phyloP scores from a whole-genome alignment of 1,284 basidiomycete genomes.

The Moesziomyces sp. region DNA sequence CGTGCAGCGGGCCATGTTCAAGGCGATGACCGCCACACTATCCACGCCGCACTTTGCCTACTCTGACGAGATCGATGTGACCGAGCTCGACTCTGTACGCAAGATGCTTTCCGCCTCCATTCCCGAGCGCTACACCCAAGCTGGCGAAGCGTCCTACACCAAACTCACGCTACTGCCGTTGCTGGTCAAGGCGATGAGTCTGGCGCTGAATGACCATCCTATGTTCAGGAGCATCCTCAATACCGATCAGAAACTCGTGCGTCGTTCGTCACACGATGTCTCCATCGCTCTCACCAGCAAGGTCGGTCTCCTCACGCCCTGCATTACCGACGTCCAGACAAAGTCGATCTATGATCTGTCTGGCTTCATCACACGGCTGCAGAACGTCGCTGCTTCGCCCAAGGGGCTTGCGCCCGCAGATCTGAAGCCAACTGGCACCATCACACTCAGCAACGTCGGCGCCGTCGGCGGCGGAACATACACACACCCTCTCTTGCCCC shows the following conservation, averaged over 20 bases:
- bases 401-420: conserved; percentile 29
- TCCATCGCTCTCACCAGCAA: conserved; percentile 82
- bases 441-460: conserved; percentile 81
- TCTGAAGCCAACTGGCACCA: conserved; percentile 71
- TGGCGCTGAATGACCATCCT: conserved; percentile 84
- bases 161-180: conserved; percentile 85
- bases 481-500: conserved; percentile 75
- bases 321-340: conserved; percentile 75
- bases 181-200: conserved; percentile 84
- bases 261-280: conserved; percentile 51
- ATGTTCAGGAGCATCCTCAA: conserved; percentile 72
- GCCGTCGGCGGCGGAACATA: conserved; percentile 57
- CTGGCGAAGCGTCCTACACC: conserved; percentile 48
- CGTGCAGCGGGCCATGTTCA: conserved; percentile 67
- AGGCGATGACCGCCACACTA: conserved; percentile 64
- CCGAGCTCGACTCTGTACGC: conserved; percentile 78
- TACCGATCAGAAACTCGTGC: conserved; percentile 27
- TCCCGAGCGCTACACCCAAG: conserved; percentile 68
- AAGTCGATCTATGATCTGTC: conserved; percentile 75
- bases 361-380: conserved; percentile 35
- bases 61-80: conserved; percentile 80
- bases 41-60: conserved; percentile 81
- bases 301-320: conserved; percentile 84
- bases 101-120: conserved; percentile 78
- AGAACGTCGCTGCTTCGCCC: conserved; percentile 26